These are phyloP conservation scores for Corinectria fuckeliana DNA, from an alignment of 2,329 filamentous ascomycete genomes.

Conservation along the genomic window DNA sequence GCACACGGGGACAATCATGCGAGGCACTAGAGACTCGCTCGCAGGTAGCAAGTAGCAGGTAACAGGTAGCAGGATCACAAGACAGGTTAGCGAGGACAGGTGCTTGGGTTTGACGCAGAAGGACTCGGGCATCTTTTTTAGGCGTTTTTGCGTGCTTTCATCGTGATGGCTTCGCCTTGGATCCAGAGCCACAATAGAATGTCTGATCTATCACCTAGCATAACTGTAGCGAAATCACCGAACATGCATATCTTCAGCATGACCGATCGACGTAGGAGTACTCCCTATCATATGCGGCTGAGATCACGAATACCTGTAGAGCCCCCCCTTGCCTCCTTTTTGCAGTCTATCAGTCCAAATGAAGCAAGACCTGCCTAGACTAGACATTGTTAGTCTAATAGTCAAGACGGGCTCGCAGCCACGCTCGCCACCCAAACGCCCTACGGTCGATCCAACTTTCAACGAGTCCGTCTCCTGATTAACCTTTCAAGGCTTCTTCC, in stretches of 20 bases:
- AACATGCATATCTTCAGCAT: background rate
- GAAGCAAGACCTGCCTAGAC: conserved; percentile 5
- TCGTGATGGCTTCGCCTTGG: background rate
- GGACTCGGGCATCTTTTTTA: conserved; percentile 4
- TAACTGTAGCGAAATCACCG: background rate
- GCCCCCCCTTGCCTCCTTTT: too few species aligned
- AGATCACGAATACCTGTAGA: background rate
- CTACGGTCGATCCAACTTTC: conserved; percentile 3
- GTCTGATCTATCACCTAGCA: background rate
- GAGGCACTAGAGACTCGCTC: conserved; percentile 16
- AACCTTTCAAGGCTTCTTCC: too few species aligned
- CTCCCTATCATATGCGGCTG: background rate
- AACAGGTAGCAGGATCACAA: conserved; percentile 6
- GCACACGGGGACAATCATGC: conserved; percentile 4
- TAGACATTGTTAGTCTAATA: conserved; percentile 1
- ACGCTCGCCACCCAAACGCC: background rate
- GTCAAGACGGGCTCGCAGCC: background rate
- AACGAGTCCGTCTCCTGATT: conserved; percentile 7
- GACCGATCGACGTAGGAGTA: background rate
- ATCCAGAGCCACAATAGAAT: background rate
- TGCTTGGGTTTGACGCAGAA: conserved; percentile 20
- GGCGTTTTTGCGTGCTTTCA: conserved; percentile 14
- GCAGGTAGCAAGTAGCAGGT: too few species aligned
- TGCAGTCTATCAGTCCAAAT: background rate
- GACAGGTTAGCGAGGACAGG: conserved; percentile 20